A percentile compares a stretch with the other conserved stretches of the same genome.
These are phyloP conservation scores for Gynochthodes officinalis DNA, from an alignment of 257 asterid species.

Conservation along the genomic window DNA sequence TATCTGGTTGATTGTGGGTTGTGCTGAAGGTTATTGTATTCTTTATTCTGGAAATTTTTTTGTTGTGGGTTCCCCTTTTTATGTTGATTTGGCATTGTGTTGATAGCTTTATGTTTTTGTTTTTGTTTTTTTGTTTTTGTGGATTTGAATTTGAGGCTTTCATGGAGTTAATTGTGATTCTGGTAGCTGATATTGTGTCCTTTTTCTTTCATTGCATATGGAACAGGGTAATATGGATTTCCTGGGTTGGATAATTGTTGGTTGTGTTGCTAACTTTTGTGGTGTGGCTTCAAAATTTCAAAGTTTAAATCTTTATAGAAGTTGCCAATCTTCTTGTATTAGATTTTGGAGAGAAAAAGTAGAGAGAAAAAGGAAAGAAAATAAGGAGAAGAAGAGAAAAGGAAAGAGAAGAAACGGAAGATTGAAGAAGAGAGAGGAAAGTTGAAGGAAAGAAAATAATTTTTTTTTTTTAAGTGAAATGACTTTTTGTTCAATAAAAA, in stretches of 20 bases:
- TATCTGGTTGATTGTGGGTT: too few species aligned
- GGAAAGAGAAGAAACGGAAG: too few species aligned
- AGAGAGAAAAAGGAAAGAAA: too few species aligned
- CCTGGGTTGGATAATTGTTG: neutral
- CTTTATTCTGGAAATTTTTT: neutral
- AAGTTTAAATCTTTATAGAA: neutral
- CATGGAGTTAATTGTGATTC: neutral
- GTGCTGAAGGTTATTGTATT: neutral
- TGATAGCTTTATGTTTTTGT: neutral
- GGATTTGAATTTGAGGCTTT: conserved; percentile 2
- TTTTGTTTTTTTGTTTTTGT: too few species aligned
- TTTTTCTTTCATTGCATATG: neutral
- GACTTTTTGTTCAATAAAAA: too few species aligned
- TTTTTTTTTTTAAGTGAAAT: too few species aligned
- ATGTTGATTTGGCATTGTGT: neutral
- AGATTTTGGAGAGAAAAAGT: too few species aligned
- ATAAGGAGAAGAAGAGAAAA: too few species aligned
- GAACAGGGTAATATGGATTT: neutral
- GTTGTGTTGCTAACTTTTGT: neutral
- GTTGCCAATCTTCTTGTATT: neutral
- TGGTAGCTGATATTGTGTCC: neutral
- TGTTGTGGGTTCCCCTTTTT: neutral
- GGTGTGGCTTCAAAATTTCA: neutral
- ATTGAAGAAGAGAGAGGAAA: too few species aligned
- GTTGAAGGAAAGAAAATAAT: too few species aligned